Evolutionary conservation across 495 filamentous ascomycete genomes (phyloP).

Genomic region (Tuber borchii): DNA sequence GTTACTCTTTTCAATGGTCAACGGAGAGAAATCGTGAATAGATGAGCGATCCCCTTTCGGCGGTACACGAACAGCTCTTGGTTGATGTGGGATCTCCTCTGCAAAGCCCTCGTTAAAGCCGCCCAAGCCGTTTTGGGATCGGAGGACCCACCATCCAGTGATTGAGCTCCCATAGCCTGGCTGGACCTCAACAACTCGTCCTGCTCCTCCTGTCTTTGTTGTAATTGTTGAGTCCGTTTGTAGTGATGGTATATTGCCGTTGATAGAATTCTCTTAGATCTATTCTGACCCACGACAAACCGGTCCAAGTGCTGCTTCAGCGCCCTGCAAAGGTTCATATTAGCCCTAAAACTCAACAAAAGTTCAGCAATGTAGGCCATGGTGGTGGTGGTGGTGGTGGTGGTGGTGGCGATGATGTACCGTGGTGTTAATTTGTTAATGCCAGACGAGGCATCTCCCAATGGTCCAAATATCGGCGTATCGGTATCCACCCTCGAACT

Average conservation of each 20-base stretch:
- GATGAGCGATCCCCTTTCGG: constrained; percentile 43
- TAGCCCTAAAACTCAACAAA: neutral
- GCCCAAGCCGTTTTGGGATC: neutral
- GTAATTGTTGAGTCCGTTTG: constrained; percentile 71
- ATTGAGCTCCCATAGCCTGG: constrained; percentile 43
- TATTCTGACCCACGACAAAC: constrained; percentile 92
- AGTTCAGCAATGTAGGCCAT: neutral
- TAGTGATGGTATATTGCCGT: constrained; percentile 97
- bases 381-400: neutral
- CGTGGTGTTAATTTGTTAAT: constrained; percentile 35
- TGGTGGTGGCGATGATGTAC: constrained; percentile 17
- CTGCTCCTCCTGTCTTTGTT: constrained; percentile 69
- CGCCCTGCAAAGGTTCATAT: constrained; percentile 46
- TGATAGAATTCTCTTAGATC: constrained; percentile 90
- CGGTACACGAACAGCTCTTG: constrained; percentile 52
- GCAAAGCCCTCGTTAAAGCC: constrained; percentile 21
- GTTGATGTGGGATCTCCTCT: constrained; percentile 79
- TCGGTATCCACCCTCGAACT: constrained; percentile 34
- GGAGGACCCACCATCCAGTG: constrained; percentile 49
- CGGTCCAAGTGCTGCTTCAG: constrained; percentile 90
- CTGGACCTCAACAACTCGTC: constrained; percentile 55
- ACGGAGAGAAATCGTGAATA: constrained; percentile 53
- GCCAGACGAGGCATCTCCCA: constrained; percentile 26
- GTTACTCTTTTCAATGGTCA: constrained; percentile 93
- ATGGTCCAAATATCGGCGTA: constrained; percentile 28